phyloP scores from a whole-genome alignment of 805 yeast species.

The Priceomyces haplophilus region DNA sequence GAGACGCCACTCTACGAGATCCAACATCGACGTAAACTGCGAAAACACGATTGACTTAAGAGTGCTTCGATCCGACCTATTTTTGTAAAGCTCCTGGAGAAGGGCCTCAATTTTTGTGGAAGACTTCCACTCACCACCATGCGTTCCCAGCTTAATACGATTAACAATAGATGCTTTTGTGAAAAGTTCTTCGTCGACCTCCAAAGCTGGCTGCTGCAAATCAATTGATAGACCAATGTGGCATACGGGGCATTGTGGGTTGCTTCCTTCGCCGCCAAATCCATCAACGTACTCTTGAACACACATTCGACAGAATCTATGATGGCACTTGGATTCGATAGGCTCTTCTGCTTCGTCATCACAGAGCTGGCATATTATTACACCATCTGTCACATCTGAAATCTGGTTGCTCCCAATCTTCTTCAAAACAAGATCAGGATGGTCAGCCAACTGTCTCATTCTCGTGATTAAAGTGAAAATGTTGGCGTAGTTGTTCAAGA shows the following conservation, averaged over 20 bases:
- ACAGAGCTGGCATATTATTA: slow-evolving; percentile 83
- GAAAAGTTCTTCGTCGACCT: slow-evolving; percentile 58
- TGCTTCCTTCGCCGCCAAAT: slow-evolving; percentile 56
- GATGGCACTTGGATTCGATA: slow-evolving; percentile 90
- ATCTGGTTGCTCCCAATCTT: slow-evolving; percentile 47
- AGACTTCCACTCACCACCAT: slow-evolving; percentile 79
- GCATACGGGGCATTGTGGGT: slow-evolving; percentile 90
- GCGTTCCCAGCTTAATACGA: slow-evolving; percentile 72
- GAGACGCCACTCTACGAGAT: slow-evolving; percentile 92
- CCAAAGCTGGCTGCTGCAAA: slow-evolving; percentile 79
- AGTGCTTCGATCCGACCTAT: slow-evolving; percentile 82
- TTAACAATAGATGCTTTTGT: slow-evolving; percentile 75
- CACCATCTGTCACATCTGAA: slow-evolving; percentile 45
- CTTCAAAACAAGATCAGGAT: slow-evolving; percentile 90
- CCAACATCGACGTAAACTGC: slow-evolving; percentile 95
- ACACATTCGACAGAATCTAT: slow-evolving; percentile 89
- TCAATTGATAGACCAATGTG: slow-evolving; percentile 92
- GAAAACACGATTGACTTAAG: slow-evolving; percentile 96
- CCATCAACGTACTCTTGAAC: slow-evolving; percentile 86
- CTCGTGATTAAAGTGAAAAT: slow-evolving; percentile 93
- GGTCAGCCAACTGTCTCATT: slow-evolving; percentile 98
- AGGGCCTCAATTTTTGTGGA: slow-evolving; percentile 96
- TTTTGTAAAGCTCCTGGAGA: slow-evolving; percentile 84
- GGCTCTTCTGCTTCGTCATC: slow-evolving; percentile 99
- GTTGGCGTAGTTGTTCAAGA: slow-evolving; percentile 92